phyloP scores from a whole-genome alignment of 306 rosid species.

The Ormosia emarginata region DNA sequence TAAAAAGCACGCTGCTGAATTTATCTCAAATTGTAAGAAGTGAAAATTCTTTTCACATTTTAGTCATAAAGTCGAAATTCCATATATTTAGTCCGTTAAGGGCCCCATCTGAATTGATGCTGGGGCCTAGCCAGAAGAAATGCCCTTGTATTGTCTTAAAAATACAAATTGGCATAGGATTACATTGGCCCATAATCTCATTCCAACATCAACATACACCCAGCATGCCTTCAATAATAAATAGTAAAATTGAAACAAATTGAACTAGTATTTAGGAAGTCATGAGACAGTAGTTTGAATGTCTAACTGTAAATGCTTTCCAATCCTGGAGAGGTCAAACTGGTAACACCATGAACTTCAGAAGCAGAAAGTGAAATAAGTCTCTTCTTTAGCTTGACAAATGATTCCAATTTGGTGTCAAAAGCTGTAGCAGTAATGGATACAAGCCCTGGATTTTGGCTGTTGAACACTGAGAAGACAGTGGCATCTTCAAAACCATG shows the following conservation, averaged over 20 bases:
- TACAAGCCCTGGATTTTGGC: conserved; percentile 72
- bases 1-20: not conserved
- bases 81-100: not conserved
- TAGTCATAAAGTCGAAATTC: not conserved
- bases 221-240: not conserved
- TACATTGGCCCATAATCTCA: not conserved
- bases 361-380: conserved; percentile 37
- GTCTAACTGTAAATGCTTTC: conserved; percentile 29
- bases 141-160: not conserved
- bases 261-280: not conserved
- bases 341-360: conserved; percentile 2
- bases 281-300: not conserved
- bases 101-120: too few species aligned
- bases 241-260: not conserved
- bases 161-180: not conserved
- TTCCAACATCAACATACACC: not conserved
- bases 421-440: conserved; percentile 30
- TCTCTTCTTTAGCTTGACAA: conserved; percentile 28
- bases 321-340: conserved; percentile 10
- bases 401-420: conserved; percentile 30
- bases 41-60: not conserved
- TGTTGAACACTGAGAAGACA: conserved; percentile 45
- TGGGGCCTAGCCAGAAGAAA: not conserved
- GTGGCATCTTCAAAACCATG: conserved; percentile 44
- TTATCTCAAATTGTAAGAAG: not conserved